Evolutionary conservation across 2,329 filamentous ascomycete genomes (phyloP).

Genomic region (Trichoderma lentiforme): DNA sequence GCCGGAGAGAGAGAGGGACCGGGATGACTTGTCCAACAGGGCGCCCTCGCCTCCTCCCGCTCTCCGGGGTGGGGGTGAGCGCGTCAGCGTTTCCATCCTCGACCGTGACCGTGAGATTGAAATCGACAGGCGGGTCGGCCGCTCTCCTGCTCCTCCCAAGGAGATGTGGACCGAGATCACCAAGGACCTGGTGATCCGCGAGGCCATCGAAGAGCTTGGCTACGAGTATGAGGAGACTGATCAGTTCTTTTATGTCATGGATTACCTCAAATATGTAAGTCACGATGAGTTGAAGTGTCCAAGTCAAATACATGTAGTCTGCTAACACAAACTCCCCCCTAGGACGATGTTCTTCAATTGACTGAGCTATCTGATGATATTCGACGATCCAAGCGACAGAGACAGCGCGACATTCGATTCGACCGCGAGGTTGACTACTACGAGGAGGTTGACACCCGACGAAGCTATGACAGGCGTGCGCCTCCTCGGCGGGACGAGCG

Average conservation of each 20-base stretch:
- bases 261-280: constrained; percentile 83
- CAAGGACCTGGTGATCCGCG: constrained; percentile 81
- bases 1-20: constrained; percentile 50
- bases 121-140: constrained; percentile 48
- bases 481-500: constrained; percentile 52
- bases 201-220: constrained; percentile 79
- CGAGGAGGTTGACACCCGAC: constrained; percentile 44
- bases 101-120: constrained; percentile 49
- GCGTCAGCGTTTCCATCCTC: constrained; percentile 46
- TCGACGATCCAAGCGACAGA: constrained; percentile 57
- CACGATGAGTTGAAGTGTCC: not conserved
- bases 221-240: constrained; percentile 92
- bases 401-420: constrained; percentile 53
- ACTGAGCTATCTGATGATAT: constrained; percentile 82
- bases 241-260: constrained; percentile 86
- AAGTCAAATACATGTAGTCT: not conserved
- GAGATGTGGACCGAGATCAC: constrained; percentile 97
- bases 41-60: constrained; percentile 27
- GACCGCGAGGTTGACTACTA: constrained; percentile 61
- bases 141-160: constrained; percentile 41
- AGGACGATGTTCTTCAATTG: constrained; percentile 85
- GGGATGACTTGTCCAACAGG: constrained; percentile 40
- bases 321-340: constrained; percentile 32
- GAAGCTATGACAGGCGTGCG: constrained; percentile 29
- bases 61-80: constrained; percentile 35